A percentile compares a stretch with the other conserved stretches of the same genome.
Evolutionary conservation across 1,139 yeast genomes (phyloP).

Genomic region (Pichia sp.): DNA sequence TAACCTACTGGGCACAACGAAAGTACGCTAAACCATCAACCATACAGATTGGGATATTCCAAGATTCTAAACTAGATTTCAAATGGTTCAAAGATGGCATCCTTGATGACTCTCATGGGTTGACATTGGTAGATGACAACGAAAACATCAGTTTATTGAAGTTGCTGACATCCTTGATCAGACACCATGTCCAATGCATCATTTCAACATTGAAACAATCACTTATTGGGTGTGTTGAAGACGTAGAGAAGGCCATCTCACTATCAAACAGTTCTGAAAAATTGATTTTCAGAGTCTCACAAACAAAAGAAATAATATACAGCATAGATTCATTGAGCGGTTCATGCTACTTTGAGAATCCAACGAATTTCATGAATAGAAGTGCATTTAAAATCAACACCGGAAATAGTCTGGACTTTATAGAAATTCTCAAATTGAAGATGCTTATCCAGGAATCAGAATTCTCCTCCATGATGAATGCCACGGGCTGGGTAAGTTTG

Average conservation of each 20-base stretch:
- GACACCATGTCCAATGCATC: slow-evolving; percentile 31
- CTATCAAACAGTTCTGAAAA: slow-evolving; percentile 21
- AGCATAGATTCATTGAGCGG: slow-evolving; percentile 43
- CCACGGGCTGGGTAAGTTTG: slow-evolving; percentile 65
- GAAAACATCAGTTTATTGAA: slow-evolving; percentile 30
- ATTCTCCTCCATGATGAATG: slow-evolving; percentile 49
- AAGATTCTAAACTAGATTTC: slow-evolving; percentile 41
- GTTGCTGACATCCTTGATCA: slow-evolving; percentile 26
- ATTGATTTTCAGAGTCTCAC: slow-evolving; percentile 33
- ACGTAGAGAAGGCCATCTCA: slow-evolving; percentile 30
- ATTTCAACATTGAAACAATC: slow-evolving; percentile 28
- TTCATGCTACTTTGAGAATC: slow-evolving; percentile 43
- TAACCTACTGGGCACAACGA: slow-evolving; percentile 66
- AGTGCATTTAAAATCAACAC: slow-evolving; percentile 39
- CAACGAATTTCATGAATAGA: slow-evolving; percentile 39
- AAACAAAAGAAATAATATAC: slow-evolving; percentile 35
- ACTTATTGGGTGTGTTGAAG: slow-evolving; percentile 25
- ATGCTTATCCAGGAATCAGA: slow-evolving; percentile 52
- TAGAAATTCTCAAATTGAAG: slow-evolving; percentile 43
- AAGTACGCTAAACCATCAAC: slow-evolving; percentile 43
- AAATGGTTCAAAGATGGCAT: slow-evolving; percentile 67
- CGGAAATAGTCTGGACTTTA: slow-evolving; percentile 33
- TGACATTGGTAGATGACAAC: slow-evolving; percentile 17
- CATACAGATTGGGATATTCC: slow-evolving; percentile 64
- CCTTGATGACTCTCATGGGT: slow-evolving; percentile 32